Base-by-base conservation (phyloP, 805 yeast species). In the Metschnikowia bowlesiae region DNA sequence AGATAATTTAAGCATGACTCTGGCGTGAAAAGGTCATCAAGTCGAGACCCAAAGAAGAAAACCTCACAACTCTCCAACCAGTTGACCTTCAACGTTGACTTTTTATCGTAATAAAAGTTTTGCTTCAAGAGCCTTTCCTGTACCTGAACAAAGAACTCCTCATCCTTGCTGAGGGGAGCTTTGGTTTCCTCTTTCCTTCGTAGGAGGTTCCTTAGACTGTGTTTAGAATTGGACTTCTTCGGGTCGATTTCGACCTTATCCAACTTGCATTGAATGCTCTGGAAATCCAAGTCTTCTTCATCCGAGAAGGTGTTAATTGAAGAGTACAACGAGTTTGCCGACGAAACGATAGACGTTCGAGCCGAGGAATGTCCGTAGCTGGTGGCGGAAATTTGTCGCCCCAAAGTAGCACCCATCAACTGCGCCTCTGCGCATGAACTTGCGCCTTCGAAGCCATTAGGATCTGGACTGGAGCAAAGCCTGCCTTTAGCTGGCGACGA, bases 61-160 rank as follows among this genome's bases (percentile, higher is more conserved):
- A 52, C 50, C 40, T 62, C 64, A n/a, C 59, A 56, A 4, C 58
- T 57, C n/a, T 50, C 51, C 6, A 33, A 48, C 58, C 59, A 62
- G 14, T 56, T 43, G 6, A 61, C 49, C 13, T 50, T 34, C 30
- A 54, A 45, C 4, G 47, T 43, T 13, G 41, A n/a, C 26, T 46
- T 46, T 28, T 54, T 51, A 10, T 47, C 53, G 31, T 45, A 50
- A 7, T 13, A n/a, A 28, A 48, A 56, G 45, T 42, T 47, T 4
- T 50, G 30, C 4, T 39, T 34, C 9, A 14, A 42, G 30, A 56
- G 38, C 22, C 47, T 47, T 8, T 30, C 43, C 16, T 43, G 44
- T 4, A 54, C 49, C 22, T 48, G 44, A 4, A 40, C 44, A 14
- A 48, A 36, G 28, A 52, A 54, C 36, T 32, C 28, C 39, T 46